phyloP scores from a whole-genome alignment of 768 basidiomycete genomes.

The Tylopilus rubrobrunneus region DNA sequence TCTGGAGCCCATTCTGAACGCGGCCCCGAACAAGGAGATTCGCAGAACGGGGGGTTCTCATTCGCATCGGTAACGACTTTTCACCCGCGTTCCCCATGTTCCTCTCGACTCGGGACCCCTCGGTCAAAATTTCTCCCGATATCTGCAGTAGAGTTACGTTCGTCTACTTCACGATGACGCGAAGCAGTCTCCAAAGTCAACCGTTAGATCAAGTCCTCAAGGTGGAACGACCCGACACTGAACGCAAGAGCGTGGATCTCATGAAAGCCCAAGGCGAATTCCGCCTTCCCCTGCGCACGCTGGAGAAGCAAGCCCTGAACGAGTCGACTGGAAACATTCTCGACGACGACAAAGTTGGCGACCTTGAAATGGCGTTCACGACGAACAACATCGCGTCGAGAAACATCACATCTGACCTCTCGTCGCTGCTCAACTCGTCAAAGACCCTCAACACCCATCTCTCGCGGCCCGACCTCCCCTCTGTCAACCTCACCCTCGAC shows the following conservation, averaged over 20 bases:
- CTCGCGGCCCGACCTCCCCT: slow-evolving; percentile 76
- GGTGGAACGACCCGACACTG: slow-evolving; percentile 94
- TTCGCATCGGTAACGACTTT: slow-evolving; percentile 94
- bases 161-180: slow-evolving; percentile 98
- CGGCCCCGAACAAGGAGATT: slow-evolving; percentile 93
- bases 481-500: slow-evolving; percentile 85
- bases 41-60: slow-evolving; percentile 96
- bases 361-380: too few species aligned
- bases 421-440: slow-evolving; percentile 67
- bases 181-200: slow-evolving; percentile 97
- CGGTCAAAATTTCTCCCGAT: slow-evolving; percentile 96
- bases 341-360: slow-evolving; percentile 98
- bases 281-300: slow-evolving; percentile 83
- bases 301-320: slow-evolving; percentile 95
- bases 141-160: slow-evolving; percentile 97
- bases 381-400: background rate
- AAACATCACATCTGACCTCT: slow-evolving; percentile 42
- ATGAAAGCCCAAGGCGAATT: slow-evolving; percentile 99
- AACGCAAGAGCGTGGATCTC: slow-evolving; percentile 90
- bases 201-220: slow-evolving; percentile 96
- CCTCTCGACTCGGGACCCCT: slow-evolving; percentile 95
- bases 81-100: slow-evolving; percentile 99
- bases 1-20: slow-evolving; percentile 95
- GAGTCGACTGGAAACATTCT: slow-evolving; percentile 96
- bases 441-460: slow-evolving; percentile 75